A percentile compares a stretch with the other conserved stretches of the same genome.
Evolutionary conservation across 441 rosid genomes (phyloP).

Genomic region (Geranium incanum): DNA sequence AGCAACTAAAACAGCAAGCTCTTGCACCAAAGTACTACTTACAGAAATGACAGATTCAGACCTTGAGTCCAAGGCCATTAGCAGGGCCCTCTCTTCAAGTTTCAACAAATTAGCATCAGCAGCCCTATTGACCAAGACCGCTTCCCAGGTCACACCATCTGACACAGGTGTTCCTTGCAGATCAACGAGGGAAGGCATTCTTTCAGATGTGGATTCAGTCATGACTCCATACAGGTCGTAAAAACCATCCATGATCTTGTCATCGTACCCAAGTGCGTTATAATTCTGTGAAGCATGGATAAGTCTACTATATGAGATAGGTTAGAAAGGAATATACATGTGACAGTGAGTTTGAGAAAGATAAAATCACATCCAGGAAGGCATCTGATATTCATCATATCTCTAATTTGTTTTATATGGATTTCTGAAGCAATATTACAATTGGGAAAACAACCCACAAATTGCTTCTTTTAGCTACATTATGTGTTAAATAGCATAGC

Average conservation of each 20-base stretch:
- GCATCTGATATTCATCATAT: neutral
- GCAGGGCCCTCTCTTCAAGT: constrained; percentile 61
- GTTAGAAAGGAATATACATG: constrained; percentile 40
- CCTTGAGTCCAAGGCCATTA: constrained; percentile 48
- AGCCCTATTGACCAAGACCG: constrained; percentile 82
- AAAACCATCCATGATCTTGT: constrained; percentile 93
- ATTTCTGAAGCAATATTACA: neutral
- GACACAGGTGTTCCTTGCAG: constrained; percentile 72
- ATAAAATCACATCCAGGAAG: constrained; percentile 9
- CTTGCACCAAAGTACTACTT: constrained; percentile 46
- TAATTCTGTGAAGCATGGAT: constrained; percentile 78
- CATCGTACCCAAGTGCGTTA: constrained; percentile 86
- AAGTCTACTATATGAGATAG: constrained; percentile 55
- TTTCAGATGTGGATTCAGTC: constrained; percentile 47
- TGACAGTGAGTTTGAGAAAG: constrained; percentile 22
- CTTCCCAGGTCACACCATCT: constrained; percentile 64
- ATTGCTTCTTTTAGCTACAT: neutral
- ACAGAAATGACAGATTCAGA: constrained; percentile 36
- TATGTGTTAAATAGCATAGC: constrained; percentile 39
- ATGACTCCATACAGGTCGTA: constrained; percentile 76
- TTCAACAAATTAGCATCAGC: constrained; percentile 73
- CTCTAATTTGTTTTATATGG: neutral
- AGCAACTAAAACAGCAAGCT: constrained; percentile 71
- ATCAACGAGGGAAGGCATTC: constrained; percentile 86
- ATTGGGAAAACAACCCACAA: neutral